A percentile compares a stretch with the other conserved stretches of the same genome.
These are phyloP conservation scores for Jamesozyma jinghongensis DNA, from an alignment of 805 yeast genomes.

Conservation along the genomic window DNA sequence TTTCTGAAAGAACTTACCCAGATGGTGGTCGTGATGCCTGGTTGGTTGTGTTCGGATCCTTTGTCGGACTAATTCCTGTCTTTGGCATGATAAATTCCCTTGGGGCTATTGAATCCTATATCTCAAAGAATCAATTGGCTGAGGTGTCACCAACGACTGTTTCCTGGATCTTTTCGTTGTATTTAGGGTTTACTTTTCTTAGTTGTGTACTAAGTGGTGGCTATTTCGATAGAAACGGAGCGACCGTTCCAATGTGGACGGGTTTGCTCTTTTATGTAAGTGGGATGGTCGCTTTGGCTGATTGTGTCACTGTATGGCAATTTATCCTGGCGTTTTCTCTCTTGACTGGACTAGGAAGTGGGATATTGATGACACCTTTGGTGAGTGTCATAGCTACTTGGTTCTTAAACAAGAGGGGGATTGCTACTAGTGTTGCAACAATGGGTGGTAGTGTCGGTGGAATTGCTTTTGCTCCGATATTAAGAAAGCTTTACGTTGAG, in stretches of 20 bases:
- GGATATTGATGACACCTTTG: slow-evolving; percentile 51
- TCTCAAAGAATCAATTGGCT: slow-evolving; percentile 45
- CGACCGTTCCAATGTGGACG: slow-evolving; percentile 34
- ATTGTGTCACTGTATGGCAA: slow-evolving; percentile 45
- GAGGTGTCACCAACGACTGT: slow-evolving; percentile 40
- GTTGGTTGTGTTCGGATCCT: slow-evolving; percentile 50
- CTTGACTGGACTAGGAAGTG: slow-evolving; percentile 49
- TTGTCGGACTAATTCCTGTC: slow-evolving; percentile 48
- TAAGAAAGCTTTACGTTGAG: slow-evolving; percentile 39
- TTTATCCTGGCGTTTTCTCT: slow-evolving; percentile 53
- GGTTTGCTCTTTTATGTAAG: slow-evolving; percentile 40
- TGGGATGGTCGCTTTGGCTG: slow-evolving; percentile 53
- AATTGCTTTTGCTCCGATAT: slow-evolving; percentile 44
- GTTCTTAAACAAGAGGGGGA: slow-evolving; percentile 52
- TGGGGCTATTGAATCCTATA: slow-evolving; percentile 60
- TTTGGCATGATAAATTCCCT: slow-evolving; percentile 54
- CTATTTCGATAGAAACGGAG: slow-evolving; percentile 55
- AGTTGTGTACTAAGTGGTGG: slow-evolving; percentile 49
- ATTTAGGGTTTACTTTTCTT: slow-evolving; percentile 43
- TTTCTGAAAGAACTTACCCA: slow-evolving; percentile 22
- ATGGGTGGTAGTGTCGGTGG: slow-evolving; percentile 54
- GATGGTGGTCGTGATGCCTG: slow-evolving; percentile 56
- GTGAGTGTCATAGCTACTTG: slow-evolving; percentile 58
- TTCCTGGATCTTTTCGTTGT: slow-evolving; percentile 63
- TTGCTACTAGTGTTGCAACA: slow-evolving; percentile 43